Base-by-base conservation (phyloP, 495 filamentous ascomycete genomes). In the Pseudotulostoma volvatum region DNA sequence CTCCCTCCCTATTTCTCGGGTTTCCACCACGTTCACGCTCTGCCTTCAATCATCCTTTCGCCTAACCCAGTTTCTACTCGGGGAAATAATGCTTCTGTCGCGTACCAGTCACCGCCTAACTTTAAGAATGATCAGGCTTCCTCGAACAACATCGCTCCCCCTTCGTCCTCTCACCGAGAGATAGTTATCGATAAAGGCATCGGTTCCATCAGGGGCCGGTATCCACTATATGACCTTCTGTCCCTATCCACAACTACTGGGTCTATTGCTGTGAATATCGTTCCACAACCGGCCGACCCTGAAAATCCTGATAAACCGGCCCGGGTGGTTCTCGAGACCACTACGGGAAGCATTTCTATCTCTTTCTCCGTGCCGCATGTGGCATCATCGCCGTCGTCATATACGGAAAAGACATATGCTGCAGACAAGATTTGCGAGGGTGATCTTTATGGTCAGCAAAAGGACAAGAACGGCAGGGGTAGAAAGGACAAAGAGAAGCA, bases 171-270 rank as follows among this genome's bases (percentile, higher is more conserved):
- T 11, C 5, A 28, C 5, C 23, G 23, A 28, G 23, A 28, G 23
- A 28, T 28, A 28, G 23, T 28, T 28, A 11, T 28, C 23, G 5
- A 28, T 11, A 28, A 28, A 5, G 11, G 23, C 23, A 28, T 28
- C 23, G 5, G 11, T 11, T 21, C 34, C 18, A 42, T 48, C 20
- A 32, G 15, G 28, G 46, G 46, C n/a, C 31, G 23, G 16, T 55
- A 47, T 34, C 49, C 51, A 11, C 49, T 59, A 7, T 54, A 48
- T 25, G 55, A 59, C 20, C 31, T 45, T 2, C 42, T 59, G 7
- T 36, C 37, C 8, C 47, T 59, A 18, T 39, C 41, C 9, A 56
- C 52, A 14, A 48, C 42, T 4, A 33, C 19, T 9, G 36, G 43
- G 15, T 47, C 36, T 36, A 41, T 49, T 33, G 38, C 40, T 7